Evolutionary conservation across 2,329 filamentous ascomycete genomes (phyloP).

Genomic region (Lachnellula hyalina): DNA sequence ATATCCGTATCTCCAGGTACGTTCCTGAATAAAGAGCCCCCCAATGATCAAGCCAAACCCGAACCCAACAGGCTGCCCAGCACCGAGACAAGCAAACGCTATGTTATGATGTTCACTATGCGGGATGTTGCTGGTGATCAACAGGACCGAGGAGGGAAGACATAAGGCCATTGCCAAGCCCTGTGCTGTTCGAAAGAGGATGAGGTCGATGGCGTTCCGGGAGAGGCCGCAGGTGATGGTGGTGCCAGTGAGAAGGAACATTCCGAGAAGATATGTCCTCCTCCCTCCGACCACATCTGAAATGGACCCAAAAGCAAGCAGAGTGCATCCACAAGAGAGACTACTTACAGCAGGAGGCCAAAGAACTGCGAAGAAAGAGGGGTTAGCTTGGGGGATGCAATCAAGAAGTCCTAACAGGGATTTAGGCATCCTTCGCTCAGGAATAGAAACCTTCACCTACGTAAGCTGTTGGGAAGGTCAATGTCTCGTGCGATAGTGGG

Average conservation of each 20-base stretch:
- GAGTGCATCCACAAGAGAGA: constrained; percentile 40
- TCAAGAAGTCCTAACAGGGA: too few relatives aligned
- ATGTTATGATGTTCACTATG: constrained; percentile 44
- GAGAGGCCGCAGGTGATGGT: constrained; percentile 40
- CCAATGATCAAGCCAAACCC: constrained; percentile 46
- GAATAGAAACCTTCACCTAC: too few relatives aligned
- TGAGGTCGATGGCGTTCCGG: constrained; percentile 37
- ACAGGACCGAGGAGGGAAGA: constrained; percentile 43
- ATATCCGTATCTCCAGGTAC: constrained; percentile 49
- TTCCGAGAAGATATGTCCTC: constrained; percentile 41
- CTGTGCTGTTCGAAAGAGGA: constrained; percentile 41
- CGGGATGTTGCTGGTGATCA: constrained; percentile 43
- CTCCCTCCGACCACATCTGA: constrained; percentile 44
- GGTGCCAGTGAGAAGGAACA: constrained; percentile 38
- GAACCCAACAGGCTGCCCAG: constrained; percentile 47
- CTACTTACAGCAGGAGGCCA: constrained; percentile 32
- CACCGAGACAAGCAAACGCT: constrained; percentile 45
- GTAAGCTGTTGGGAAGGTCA: constrained; percentile 11
- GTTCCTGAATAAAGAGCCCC: constrained; percentile 41
- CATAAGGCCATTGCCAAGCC: constrained; percentile 43
- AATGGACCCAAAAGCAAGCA: constrained; percentile 44
- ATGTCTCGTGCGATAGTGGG: constrained; percentile 37
- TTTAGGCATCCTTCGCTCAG: too few relatives aligned
- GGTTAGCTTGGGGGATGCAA: too few relatives aligned
- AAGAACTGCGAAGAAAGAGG: not conserved